phyloP scores from a whole-genome alignment of 2,329 filamentous ascomycete species.

The Ascocoryne sarcoides region DNA sequence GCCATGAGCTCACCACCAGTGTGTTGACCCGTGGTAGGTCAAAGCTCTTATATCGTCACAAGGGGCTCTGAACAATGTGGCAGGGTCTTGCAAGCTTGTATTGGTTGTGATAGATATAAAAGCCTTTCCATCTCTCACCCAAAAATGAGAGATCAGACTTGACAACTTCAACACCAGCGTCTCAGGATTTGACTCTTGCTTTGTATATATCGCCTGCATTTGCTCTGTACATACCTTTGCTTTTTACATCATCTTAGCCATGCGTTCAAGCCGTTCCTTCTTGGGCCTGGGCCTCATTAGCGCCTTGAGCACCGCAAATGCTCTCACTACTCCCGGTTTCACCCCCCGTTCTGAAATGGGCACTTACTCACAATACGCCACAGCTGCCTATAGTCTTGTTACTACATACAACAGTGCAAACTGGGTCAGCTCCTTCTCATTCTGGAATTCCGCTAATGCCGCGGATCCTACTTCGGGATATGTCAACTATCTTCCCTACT shows the following conservation, averaged over 20 bases:
- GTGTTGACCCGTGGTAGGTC: background rate
- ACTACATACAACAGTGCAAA: conserved; percentile 36
- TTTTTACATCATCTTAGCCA: conserved; percentile 1
- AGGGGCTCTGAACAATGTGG: background rate
- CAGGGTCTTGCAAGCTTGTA: background rate
- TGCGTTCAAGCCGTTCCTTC: conserved; percentile 5
- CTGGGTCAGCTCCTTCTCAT: conserved; percentile 41
- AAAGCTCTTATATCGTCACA: background rate
- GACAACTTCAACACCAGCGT: background rate
- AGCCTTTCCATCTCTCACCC: background rate
- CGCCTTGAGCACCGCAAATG: conserved; percentile 5
- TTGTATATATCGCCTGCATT: background rate
- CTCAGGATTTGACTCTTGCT: background rate
- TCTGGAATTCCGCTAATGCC: conserved; percentile 36
- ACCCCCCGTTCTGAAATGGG: conserved; percentile 12
- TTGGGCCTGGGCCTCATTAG: conserved; percentile 6
- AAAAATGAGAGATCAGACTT: background rate
- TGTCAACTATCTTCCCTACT: conserved; percentile 48
- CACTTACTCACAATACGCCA: conserved; percentile 5
- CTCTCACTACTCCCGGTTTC: conserved; percentile 8
- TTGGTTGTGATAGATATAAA: background rate
- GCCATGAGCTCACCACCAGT: background rate
- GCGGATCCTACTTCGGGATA: conserved; percentile 58
- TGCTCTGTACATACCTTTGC: background rate
- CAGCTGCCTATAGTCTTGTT: conserved; percentile 15